phyloP scores from a whole-genome alignment of 2,329 filamentous ascomycete species.

The Sporothrix pseudoabietina region DNA sequence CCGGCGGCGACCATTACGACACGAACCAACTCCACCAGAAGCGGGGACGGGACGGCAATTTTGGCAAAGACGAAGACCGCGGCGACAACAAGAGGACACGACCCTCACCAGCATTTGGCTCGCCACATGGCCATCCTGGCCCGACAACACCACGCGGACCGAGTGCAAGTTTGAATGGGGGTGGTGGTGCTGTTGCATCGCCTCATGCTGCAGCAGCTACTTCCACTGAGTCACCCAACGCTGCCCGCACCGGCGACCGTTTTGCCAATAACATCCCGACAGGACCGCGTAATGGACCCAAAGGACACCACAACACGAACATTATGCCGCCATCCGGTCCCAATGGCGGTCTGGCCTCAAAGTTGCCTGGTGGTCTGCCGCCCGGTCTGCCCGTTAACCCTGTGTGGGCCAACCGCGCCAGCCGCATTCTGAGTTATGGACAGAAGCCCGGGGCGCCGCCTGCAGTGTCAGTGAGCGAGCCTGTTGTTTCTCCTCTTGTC shows the following conservation, averaged over 20 bases:
- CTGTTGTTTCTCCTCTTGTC: background rate
- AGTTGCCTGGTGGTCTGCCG: slow-evolving; percentile 18
- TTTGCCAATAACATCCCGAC: slow-evolving; percentile 9
- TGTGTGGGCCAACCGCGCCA: slow-evolving; percentile 18
- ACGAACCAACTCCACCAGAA: slow-evolving; percentile 22
- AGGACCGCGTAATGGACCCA: slow-evolving; percentile 10
- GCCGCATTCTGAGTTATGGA: slow-evolving; percentile 27
- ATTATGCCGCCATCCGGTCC: background rate
- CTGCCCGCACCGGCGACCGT: background rate
- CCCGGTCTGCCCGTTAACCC: slow-evolving; percentile 25
- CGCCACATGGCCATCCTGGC: background rate
- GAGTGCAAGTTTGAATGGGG: background rate
- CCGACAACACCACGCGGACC: background rate
- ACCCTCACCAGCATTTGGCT: slow-evolving; percentile 23
- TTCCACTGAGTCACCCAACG: background rate
- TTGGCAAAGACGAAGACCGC: slow-evolving; percentile 16
- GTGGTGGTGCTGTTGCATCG: background rate
- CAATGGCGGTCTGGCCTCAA: background rate
- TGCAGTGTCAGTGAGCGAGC: background rate
- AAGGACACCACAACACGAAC: background rate
- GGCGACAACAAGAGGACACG: slow-evolving; percentile 30
- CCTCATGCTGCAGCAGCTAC: background rate
- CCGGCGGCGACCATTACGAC: background rate
- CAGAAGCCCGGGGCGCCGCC: background rate
- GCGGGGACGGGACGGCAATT: slow-evolving; percentile 18